Base-by-base conservation (phyloP, 2,329 filamentous ascomycete genomes). In the Fusarium sp. region DNA sequence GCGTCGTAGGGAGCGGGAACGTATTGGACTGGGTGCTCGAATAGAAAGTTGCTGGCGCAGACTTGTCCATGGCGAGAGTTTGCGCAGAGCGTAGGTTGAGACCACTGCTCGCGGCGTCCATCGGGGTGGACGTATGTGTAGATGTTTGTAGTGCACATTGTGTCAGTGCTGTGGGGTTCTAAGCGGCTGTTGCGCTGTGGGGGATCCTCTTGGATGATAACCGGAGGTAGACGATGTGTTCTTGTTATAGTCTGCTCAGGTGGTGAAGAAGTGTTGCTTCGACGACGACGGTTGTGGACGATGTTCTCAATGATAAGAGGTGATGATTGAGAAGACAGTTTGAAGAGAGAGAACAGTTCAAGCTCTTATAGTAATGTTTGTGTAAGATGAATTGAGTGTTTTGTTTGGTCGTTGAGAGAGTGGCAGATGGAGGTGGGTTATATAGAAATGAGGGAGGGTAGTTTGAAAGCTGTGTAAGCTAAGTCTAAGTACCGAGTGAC, bases 61-160 rank as follows among this genome's bases (percentile, higher is more conserved):
- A 82, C 82, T 35, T 80, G 77, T 63, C 82, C 82, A 50, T 81
- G 77, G 25, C 82, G 82, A 50, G 85, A 82, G 23, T 81, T 75
- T 16, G 79, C 71, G 81, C 86, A 86, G 43, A 82, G 78, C 37
- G 81, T 77, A 11, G 80, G 78, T 61, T 83, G 82, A 54, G 81
- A 80, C 40, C 77, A 73, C 56, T 79, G 77, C 73, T 81, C 77
- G 53, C 66, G 70, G 54, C 80, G 82, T 64, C 85, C 85, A 78
- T 88, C 84, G 7, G 86, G 82, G 81, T 85, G 84, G 75, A 84
- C 76, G 77, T 86, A 85, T 38, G 84, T 81, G 81, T 83, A 86
- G 57, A 85, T 71, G 75, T 86, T 82, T 67, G 83, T 85, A 70
- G 83, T 83, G 80, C 87, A 89, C 87, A 89, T 89, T 54, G 81